phyloP scores from a whole-genome alignment of 208 protist genomes.

The Kentomonas sorsogonicus region DNA sequence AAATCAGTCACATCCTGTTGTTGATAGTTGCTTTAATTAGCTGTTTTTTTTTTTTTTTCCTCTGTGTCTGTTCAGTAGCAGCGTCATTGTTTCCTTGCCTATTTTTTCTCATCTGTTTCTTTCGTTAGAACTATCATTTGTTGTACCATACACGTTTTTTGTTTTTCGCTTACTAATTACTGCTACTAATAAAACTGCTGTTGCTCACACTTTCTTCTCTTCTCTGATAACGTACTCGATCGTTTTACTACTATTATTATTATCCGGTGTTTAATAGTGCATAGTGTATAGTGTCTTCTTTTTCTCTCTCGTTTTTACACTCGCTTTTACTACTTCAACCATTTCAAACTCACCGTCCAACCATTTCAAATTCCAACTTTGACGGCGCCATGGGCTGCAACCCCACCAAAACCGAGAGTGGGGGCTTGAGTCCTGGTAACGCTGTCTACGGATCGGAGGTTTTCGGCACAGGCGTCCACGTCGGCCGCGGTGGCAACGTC shows the following conservation, averaged over 20 bases:
- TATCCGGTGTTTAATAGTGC: neutral
- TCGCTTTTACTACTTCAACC: too few species aligned
- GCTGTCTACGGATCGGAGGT: too few species aligned
- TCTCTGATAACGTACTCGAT: neutral
- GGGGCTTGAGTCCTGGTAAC: too few species aligned
- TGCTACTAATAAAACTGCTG: neutral
- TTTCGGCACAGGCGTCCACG: conserved; percentile 79
- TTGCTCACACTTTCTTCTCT: conserved; percentile 2
- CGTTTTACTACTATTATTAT: neutral
- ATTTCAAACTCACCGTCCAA: too few species aligned
- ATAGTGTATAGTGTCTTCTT: neutral
- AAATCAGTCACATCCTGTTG: too few species aligned
- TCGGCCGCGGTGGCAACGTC: conserved; percentile 76
- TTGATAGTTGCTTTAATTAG: neutral
- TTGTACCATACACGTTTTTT: neutral
- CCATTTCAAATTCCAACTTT: too few species aligned
- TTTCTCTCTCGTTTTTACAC: conserved; percentile 7
- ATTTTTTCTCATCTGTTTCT: neutral
- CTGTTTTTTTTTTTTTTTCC: conserved; percentile 4
- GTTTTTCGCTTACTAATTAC: conserved; percentile 1
- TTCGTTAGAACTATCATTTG: neutral
- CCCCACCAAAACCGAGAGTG: too few species aligned
- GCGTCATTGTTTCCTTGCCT: conserved; percentile 7
- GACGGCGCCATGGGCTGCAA: too few species aligned
- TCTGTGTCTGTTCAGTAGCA: neutral